Evolutionary conservation across 2,329 filamentous ascomycete species (phyloP).

Genomic region (Parafenestella ontariensis): DNA sequence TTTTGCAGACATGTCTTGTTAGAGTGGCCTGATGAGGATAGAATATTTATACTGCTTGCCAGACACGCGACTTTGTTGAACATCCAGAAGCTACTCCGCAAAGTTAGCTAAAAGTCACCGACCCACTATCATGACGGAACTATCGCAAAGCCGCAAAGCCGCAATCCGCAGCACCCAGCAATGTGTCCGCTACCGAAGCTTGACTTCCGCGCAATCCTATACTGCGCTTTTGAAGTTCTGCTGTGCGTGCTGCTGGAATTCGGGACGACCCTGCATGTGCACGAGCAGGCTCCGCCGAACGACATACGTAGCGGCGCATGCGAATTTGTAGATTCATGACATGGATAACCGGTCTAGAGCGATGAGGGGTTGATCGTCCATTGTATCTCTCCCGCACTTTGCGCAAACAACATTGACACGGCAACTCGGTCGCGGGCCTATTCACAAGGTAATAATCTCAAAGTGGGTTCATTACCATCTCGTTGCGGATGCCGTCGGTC

Average conservation of each 20-base stretch:
- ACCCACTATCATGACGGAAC: conserved; percentile 18
- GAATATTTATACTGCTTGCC: conserved; percentile 1
- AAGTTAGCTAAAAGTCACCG: conserved; percentile 11
- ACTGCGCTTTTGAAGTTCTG: neutral
- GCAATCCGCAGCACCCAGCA: conserved; percentile 8
- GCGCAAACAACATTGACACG: conserved; percentile 31
- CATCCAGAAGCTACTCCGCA: neutral
- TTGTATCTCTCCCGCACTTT: conserved; percentile 34
- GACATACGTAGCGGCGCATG: conserved; percentile 40
- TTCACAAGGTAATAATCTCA: conserved; percentile 23
- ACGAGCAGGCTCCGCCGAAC: conserved; percentile 32
- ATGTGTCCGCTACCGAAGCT: conserved; percentile 6
- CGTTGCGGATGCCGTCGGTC: conserved; percentile 37
- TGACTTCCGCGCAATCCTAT: conserved; percentile 11
- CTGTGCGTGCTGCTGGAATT: conserved; percentile 6
- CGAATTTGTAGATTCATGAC: conserved; percentile 31
- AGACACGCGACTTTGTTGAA: conserved; percentile 10
- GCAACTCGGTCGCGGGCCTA: conserved; percentile 28
- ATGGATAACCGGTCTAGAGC: conserved; percentile 34
- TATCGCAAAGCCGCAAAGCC: conserved; percentile 16
- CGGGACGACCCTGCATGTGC: conserved; percentile 39
- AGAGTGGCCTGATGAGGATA: conserved; percentile 5
- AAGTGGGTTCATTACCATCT: conserved; percentile 25
- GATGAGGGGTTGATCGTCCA: conserved; percentile 36
- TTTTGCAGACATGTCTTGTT: conserved; percentile 11